Evolutionary conservation across 2,329 filamentous ascomycete species (phyloP), one percentile per base, ranked within the genome.

Genomic region (Shiraia sp.): DNA sequence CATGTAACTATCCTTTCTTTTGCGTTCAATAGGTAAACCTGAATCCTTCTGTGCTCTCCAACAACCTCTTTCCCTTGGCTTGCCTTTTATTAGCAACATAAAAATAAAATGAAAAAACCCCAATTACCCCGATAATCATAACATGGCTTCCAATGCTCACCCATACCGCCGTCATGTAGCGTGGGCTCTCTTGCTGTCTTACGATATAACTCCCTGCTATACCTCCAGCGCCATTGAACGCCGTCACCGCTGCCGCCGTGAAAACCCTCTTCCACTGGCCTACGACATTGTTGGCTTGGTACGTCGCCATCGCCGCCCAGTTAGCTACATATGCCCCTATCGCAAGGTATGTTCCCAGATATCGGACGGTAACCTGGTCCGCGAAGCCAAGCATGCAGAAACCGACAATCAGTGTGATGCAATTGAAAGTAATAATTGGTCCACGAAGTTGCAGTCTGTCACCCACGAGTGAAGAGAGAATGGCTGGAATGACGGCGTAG

Each of bases 301-400:
- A 68, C 5, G 64, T 63, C 5, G 79, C 83, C 48, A 87, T 69
- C 0, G 82, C 83, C 0, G 84, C 83, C 83, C 83, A 87, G 49
- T 87, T 87, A 3, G 79, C 81, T 3, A 87, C 76, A 49, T 86
- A 87, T 1, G 83, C 82, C 0, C 84, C 84, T 0, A 83, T 87
- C 0, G 83, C 82, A 2, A 87, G 73, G 61, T 79, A 86, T 0
- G 81, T 82, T 7, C 83, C 84, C 22, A 84, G 70, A 49, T 86
- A 86, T 33, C 84, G 77, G 3, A 82, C 80, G 0, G 80, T 73
- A 36, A 84, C 78, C 40, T 83, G 76, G 10, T 72, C 67, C 0
- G 78, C 71, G 57, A 86, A 83, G 2, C 83, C 83, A 3, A 87
- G 73, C 78, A 87, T 82, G 49, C 78, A 73, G 62, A 87, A 86